Base-by-base conservation (phyloP, 192 early-diverging fungal species). In the Chytriomyces sp. region DNA sequence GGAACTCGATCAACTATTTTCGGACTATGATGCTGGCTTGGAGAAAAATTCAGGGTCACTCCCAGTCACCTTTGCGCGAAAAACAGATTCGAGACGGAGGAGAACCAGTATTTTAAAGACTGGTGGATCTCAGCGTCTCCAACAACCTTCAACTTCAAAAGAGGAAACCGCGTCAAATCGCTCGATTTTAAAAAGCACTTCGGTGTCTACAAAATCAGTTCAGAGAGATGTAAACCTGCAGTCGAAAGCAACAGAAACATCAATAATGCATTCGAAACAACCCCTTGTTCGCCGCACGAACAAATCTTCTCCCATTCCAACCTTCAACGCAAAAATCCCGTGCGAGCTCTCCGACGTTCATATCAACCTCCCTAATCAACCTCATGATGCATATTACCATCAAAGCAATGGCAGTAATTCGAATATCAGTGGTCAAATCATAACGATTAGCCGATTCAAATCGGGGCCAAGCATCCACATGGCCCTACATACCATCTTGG, bases 1-100 rank as follows among this genome's bases (percentile, higher is more conserved):
- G 35, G 77, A 78, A 45, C 49, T 78, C 10, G 77, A 78, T 48
- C 48, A 70, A 13, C 20, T 78, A 11, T 71, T 71, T 18, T 57
- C n/a, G 10, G 77, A 78, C 23, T 48, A 69, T 16, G 77, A 78
- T 5, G 53, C 53, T 13, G 53, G 53, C 20, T 20, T 20, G 20
- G 13, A 13, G 16, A 57, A 57, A 57, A 35, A 35, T 35, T 35
- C 35, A 35, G 35, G 35, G 35, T 4, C 35, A 35, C 35, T 35
- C 35, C 35, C 35, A 3, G 35, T 4, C 35, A 35, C 35, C 2
- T 35, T 35, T 2, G 35, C 35, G 1, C 35, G 35, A 35, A 35
- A 35, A 35, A 1, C 35, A 35, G 35, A 35, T 35, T 35, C 35
- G 35, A 35, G 35, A 35, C 13, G 53, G 3, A 13, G 53, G 20